These are phyloP conservation scores for Didymella arachidicola DNA, from an alignment of 2,329 filamentous ascomycete genomes.

Conservation along the genomic window DNA sequence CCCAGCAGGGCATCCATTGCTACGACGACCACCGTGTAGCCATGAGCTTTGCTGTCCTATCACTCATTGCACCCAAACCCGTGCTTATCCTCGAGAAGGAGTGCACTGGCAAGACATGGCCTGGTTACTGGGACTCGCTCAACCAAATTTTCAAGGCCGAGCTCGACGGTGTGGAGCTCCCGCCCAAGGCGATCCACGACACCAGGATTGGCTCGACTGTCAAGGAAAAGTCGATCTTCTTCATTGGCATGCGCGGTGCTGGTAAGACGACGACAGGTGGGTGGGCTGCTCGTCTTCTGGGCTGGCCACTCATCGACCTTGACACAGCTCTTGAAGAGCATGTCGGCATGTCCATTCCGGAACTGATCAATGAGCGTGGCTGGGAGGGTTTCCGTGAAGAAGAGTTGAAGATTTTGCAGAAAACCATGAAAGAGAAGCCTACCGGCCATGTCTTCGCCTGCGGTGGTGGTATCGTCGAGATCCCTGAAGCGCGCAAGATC, in stretches of 20 bases:
- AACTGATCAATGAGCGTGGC: conserved; percentile 79
- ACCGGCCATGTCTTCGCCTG: conserved; percentile 87
- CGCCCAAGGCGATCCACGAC: conserved; percentile 47
- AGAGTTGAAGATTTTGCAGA: conserved; percentile 77
- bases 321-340: conserved; percentile 84
- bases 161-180: conserved; percentile 75
- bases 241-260: conserved; percentile 96
- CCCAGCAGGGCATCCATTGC: conserved; percentile 77
- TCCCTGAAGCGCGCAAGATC: conserved; percentile 76
- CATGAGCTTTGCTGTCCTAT: conserved; percentile 96
- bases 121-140: conserved; percentile 95
- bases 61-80: conserved; percentile 72
- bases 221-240: conserved; percentile 76
- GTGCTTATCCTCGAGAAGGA: conserved; percentile 87
- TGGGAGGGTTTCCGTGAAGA: conserved; percentile 89
- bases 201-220: conserved; percentile 36
- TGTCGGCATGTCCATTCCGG: conserved; percentile 78
- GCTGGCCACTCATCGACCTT: conserved; percentile 82
- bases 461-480: conserved; percentile 92
- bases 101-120: conserved; percentile 97
- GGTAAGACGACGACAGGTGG: conserved; percentile 93
- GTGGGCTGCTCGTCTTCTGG: conserved; percentile 80
- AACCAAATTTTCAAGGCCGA: conserved; percentile 77
- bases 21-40: conserved; percentile 98
- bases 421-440: conserved; percentile 76